phyloP scores from a whole-genome alignment of 257 asterid genomes.

The Penstemon eatonii region DNA sequence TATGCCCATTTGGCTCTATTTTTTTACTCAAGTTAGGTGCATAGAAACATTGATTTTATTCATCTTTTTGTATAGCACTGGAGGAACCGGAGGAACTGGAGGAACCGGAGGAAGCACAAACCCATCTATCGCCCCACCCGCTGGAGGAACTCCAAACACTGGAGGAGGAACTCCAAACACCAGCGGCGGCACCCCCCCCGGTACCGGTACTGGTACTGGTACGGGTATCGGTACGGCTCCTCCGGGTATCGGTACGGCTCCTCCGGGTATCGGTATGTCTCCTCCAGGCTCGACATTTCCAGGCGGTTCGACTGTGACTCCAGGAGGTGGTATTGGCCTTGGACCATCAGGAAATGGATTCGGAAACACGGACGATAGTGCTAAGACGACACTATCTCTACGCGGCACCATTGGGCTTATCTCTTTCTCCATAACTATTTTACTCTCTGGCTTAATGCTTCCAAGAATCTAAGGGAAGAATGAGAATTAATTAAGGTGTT shows the following conservation, averaged over 20 bases:
- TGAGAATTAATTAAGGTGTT: slow-evolving; percentile 3
- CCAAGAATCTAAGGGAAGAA: slow-evolving; percentile 23
- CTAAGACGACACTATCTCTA: slow-evolving; percentile 16
- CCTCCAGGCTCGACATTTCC: too few species aligned
- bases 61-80: slow-evolving; percentile 25
- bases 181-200: slow-evolving; percentile 6
- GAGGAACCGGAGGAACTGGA: slow-evolving; percentile 34
- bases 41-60: neutral
- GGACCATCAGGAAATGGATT: slow-evolving; percentile 36
- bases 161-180: slow-evolving; percentile 8
- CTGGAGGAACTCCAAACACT: slow-evolving; percentile 28
- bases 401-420: slow-evolving; percentile 18
- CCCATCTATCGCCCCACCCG: slow-evolving; percentile 29
- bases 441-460: slow-evolving; percentile 30
- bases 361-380: slow-evolving; percentile 20
- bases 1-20: neutral
- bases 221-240: too few species aligned
- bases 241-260: too few species aligned
- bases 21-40: neutral
- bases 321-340: slow-evolving; percentile 14
- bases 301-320: neutral
- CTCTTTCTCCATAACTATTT: slow-evolving; percentile 25
- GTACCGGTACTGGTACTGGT: slow-evolving; percentile 25
- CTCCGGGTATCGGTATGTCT: too few species aligned
- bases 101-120: slow-evolving; percentile 31